phyloP scores from a whole-genome alignment of 1,284 basidiomycete species.

The Anthracocystis panici-leucophaei region DNA sequence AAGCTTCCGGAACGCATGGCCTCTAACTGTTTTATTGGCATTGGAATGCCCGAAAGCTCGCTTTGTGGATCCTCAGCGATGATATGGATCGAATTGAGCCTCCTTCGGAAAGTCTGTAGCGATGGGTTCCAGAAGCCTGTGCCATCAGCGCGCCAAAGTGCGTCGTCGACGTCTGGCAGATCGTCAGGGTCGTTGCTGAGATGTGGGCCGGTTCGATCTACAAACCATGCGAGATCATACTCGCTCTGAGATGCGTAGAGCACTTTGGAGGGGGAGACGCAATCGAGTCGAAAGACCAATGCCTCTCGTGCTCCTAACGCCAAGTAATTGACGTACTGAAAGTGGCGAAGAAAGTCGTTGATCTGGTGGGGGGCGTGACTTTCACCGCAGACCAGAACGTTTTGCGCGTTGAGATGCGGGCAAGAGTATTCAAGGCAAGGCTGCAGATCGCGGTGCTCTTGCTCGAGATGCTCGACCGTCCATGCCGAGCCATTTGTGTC shows the following conservation, averaged over 20 bases:
- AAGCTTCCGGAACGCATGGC: constrained; percentile 40
- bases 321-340: constrained; percentile 29
- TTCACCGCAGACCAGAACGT: background rate
- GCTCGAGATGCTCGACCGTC: background rate
- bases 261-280: constrained; percentile 8
- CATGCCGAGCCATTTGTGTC: constrained; percentile 18
- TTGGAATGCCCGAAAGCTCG: constrained; percentile 40
- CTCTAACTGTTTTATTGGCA: constrained; percentile 41
- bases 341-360: constrained; percentile 18
- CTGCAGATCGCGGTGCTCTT: background rate
- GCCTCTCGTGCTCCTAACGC: constrained; percentile 14
- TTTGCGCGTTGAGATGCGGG: background rate
- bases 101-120: constrained; percentile 1
- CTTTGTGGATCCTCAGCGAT: constrained; percentile 25
- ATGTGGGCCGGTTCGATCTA: background rate
- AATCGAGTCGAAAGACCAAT: background rate
- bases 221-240: background rate
- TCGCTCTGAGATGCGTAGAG: background rate
- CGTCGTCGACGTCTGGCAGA: background rate
- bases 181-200: background rate
- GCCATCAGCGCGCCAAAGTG: constrained; percentile 11
- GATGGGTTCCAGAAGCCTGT: constrained; percentile 10
- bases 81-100: constrained; percentile 19
- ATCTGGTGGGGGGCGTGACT: constrained; percentile 1
- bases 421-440: background rate